Evolutionary conservation across 768 basidiomycete species (phyloP), one percentile per base, ranked within the genome.

Genomic region (Podaxis rugospora): DNA sequence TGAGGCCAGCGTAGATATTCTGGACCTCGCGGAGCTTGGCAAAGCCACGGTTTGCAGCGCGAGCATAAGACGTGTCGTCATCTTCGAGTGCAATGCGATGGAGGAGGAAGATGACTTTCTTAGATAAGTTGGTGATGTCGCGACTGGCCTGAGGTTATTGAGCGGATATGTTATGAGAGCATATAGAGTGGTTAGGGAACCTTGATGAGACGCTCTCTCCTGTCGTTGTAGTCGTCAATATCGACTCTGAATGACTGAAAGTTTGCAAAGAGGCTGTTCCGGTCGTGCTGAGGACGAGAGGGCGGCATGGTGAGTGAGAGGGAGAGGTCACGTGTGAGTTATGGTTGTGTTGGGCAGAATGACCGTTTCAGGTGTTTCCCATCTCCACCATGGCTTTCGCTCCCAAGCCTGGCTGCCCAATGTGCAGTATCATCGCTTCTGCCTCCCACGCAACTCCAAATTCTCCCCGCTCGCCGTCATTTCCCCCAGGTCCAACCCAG

Each of bases 101-200:
- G 3, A 98, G 80, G 42, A 93, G 85, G 70, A 98, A 98, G 64
- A 99, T 98, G 65, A 87, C 79, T 74, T 93, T 95, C 73, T 99
- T 99, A 55, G 94, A 93, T 37, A 91, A 80, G 66, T 87, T 91
- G 25, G 95, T 98, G 54, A 93, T 83, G 74, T 97, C 95, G 37
- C 96, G 87, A 69, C 87, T 89, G 40, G 83, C 80, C 91, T 93
- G 71, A 13, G 10, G 44, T 42, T 16, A 14, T 51, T 36, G 28
- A 44, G 46, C 50, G 7, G 44, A 44, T 21, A 25, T 42, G 50
- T 18, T 40, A 42, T 36, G 18, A 46, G 9, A 42, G 37, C 28
- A 37, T 51, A 52, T 5, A 25, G 35, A 54, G 39, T n/a, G 40
- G 69, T 67, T 35, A 14, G 55, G 51, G 44, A 52, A 91, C 87